Evolutionary conservation across 768 basidiomycete genomes (phyloP).

Genomic region (Mycena belliarum): DNA sequence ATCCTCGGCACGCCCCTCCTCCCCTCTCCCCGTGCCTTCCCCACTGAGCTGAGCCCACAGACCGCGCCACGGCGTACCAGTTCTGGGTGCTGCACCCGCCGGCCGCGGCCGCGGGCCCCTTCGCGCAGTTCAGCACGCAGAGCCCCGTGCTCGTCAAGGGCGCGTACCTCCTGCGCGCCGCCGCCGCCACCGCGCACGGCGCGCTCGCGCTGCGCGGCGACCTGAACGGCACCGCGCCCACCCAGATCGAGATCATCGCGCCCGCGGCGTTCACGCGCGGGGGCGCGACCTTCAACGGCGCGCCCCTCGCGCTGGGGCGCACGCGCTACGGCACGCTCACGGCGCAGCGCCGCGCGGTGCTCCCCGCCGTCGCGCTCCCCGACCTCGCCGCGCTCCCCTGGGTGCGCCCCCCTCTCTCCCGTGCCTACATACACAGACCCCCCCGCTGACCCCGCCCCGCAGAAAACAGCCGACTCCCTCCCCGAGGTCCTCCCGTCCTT

Average conservation of each 20-base stretch:
- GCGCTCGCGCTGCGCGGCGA: slow-evolving; percentile 47
- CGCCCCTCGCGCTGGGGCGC: slow-evolving; percentile 30
- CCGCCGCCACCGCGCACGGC: slow-evolving; percentile 32
- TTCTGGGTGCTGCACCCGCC: slow-evolving; percentile 53
- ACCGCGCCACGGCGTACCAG: slow-evolving; percentile 50
- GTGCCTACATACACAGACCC: too few relatives aligned
- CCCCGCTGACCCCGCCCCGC: not conserved
- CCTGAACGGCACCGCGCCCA: slow-evolving; percentile 37
- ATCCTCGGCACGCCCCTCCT: slow-evolving; percentile 39
- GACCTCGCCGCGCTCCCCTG: slow-evolving; percentile 36
- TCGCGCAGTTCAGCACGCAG: slow-evolving; percentile 38
- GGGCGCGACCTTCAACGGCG: slow-evolving; percentile 50
- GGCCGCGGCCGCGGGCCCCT: slow-evolving; percentile 36
- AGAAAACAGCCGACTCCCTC: slow-evolving; percentile 45
- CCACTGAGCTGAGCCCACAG: slow-evolving; percentile 25
- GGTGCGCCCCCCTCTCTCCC: too few relatives aligned
- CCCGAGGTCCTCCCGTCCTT: slow-evolving; percentile 43
- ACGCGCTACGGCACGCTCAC: slow-evolving; percentile 46
- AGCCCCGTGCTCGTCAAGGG: slow-evolving; percentile 50
- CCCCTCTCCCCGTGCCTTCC: not conserved
- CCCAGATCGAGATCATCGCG: slow-evolving; percentile 49
- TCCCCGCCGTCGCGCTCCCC: slow-evolving; percentile 38
- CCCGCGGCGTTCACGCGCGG: slow-evolving; percentile 38
- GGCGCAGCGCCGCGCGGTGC: slow-evolving; percentile 29
- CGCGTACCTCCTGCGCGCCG: slow-evolving; percentile 48